phyloP scores from a whole-genome alignment of 2,329 filamentous ascomycete genomes.

The Ampelomyces quisqualis region DNA sequence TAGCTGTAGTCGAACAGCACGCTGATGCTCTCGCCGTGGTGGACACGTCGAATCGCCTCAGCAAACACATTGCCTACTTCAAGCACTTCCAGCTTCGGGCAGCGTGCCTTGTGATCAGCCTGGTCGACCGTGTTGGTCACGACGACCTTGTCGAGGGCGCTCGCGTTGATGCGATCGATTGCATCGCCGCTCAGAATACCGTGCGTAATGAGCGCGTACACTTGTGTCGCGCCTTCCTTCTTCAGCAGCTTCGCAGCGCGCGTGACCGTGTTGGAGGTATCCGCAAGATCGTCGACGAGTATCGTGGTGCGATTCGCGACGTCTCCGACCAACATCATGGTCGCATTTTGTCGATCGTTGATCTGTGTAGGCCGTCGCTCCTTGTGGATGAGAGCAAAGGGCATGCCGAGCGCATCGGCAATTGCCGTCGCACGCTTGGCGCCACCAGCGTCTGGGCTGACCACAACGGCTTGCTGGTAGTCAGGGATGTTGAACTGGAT shows the following conservation, averaged over 20 bases:
- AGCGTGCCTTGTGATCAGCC: slow-evolving; percentile 71
- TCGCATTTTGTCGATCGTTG: slow-evolving; percentile 74
- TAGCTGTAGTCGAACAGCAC: slow-evolving; percentile 86
- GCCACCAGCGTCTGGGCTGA: slow-evolving; percentile 93
- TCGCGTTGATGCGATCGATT: slow-evolving; percentile 90
- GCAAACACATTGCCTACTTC: slow-evolving; percentile 88
- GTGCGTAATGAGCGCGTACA: slow-evolving; percentile 91
- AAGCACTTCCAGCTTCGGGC: slow-evolving; percentile 86
- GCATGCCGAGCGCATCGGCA: slow-evolving; percentile 87
- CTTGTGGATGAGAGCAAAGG: slow-evolving; percentile 98
- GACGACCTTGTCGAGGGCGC: slow-evolving; percentile 86
- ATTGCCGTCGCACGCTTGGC: slow-evolving; percentile 95
- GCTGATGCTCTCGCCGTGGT: slow-evolving; percentile 97
- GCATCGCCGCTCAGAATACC: slow-evolving; percentile 94
- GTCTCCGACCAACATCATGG: slow-evolving; percentile 93
- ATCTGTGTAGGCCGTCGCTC: slow-evolving; percentile 88
- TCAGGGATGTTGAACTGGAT: slow-evolving; percentile 80
- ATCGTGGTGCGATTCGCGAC: slow-evolving; percentile 81
- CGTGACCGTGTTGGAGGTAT: slow-evolving; percentile 97
- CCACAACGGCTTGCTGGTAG: slow-evolving; percentile 83
- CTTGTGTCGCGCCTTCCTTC: slow-evolving; percentile 82
- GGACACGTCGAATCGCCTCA: slow-evolving; percentile 90
- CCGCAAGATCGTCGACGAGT: slow-evolving; percentile 88
- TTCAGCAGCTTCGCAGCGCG: slow-evolving; percentile 95
- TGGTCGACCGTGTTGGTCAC: slow-evolving; percentile 96